Base-by-base conservation (phyloP, 371 early-diverging fungal genomes). In the Entomophthora muscae region DNA sequence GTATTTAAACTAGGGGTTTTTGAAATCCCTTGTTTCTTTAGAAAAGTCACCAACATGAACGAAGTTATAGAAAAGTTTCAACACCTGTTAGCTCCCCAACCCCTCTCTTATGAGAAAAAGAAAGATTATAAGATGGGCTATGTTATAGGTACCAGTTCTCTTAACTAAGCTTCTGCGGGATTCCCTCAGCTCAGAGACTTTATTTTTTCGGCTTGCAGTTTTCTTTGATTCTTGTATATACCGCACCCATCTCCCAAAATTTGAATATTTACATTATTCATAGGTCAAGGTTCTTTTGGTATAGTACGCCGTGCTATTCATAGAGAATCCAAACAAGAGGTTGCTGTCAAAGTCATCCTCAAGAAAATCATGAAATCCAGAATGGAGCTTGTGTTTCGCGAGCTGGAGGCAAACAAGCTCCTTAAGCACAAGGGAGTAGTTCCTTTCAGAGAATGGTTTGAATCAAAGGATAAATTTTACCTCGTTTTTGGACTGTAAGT, bases 401-500 rank as follows among this genome's bases (percentile, higher is more conserved):
- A 90, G 73, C 81, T 88, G 63, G 69, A 77, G 31, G 81, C 86
- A 7, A 71, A 89, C 63, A 72, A 79, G 62, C 72, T 74, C 32
- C 66, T 89, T 29, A 63, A 81, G 52, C 94, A 95, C 75, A 83
- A 82, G 22, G 82, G 93, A 74, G 83, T 95, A 53, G 86, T 92
- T 68, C 73, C 76, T 55, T 81, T 93, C 57, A 72, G 79, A 53
- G 95, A 94, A 71, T 80, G 83, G 72, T 76, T 73, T 58, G 76
- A 76, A 65, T 68, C 68, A 61, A 82, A 82, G 68, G 80, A 82
- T 65, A 85, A 90, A 70, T 86, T 88, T 69, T 91, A 91, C 71
- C 72, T 95, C 10, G 92, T 95, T 30, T 93, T 90, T 76, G 86
- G 92, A 67, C 74, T 94, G 81, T 77, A 78, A 68, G 75, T 69